Base-by-base conservation (phyloP, 192 early-diverging fungal genomes). In the Coemansia sp. region DNA sequence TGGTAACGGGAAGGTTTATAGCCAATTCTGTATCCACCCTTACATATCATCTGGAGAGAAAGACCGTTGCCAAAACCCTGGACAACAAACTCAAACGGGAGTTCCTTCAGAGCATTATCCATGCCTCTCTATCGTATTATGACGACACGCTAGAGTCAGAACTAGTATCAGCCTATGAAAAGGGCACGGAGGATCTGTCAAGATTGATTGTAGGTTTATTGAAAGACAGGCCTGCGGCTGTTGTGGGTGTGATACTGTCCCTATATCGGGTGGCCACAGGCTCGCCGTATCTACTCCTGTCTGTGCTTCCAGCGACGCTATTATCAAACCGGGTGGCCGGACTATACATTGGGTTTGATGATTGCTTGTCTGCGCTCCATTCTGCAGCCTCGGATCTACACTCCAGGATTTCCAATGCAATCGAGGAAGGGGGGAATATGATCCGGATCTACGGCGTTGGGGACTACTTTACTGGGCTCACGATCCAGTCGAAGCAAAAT, bases 401-500 rank as follows among this genome's bases (percentile, higher is more conserved):
- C n/a, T n/a, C n/a, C n/a, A n/a, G n/a, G n/a, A n/a, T n/a, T n/a
- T 4, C 21, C 7, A 2, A 29, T 44, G 18, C 18, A 3, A 54
- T 35, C 6, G n/a, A 3, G 4, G 85, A 86, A 18, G 87, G 87
- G 1, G 44, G 80, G 16, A 59, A 76, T 3, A 75, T 71, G 12
- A 77, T 89, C 37, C 78, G 85, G 18, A 71, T 83, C 0, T 84
- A 78, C 43, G 41, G 55, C 27, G 66, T 44, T 5, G 63, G 70
- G 26, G 33, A 68, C 21, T 61, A 55, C 5, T 89, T 89, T 35
- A 48, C 52, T n/a, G n/a, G n/a, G n/a, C n/a, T n/a, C 51, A 53
- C 76, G 8, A 52, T 82, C 3, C 75, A 80, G 55, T 52, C 84
- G 20, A 65, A 72, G 21, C 70, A 75, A 31, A 44, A 65, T 22